Conservation (phyloP, 2,329 filamentous ascomycete species). For the Xylaria sp. region DNA sequence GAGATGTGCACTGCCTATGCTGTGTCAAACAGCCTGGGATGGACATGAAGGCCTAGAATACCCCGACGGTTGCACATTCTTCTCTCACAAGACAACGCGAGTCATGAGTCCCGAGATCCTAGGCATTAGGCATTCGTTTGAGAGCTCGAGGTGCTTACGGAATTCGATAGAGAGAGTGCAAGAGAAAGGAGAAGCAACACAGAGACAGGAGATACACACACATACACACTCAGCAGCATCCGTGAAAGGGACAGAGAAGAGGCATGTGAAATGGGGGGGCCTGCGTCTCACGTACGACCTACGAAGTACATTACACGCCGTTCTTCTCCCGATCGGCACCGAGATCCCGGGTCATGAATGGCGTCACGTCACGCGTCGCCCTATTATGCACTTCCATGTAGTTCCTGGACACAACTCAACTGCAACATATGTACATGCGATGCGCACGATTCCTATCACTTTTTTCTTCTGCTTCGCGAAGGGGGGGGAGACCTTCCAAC, state of each 20-base stretch:
- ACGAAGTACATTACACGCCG: background rate
- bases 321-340: constrained; percentile 17
- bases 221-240: background rate
- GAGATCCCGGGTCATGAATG: constrained; percentile 16
- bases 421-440: background rate
- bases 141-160: background rate
- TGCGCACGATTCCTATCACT: background rate
- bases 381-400: constrained; percentile 4
- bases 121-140: background rate
- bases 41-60: background rate
- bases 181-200: background rate
- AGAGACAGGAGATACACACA: background rate
- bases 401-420: background rate
- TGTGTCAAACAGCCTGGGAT: background rate
- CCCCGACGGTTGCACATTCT: background rate
- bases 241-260: background rate
- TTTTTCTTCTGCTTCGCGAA: background rate
- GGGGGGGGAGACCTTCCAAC: background rate
- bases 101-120: background rate
- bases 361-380: constrained; percentile 5
- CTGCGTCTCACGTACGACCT: background rate
- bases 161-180: background rate
- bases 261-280: background rate
- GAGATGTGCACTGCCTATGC: background rate
- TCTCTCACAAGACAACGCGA: background rate